These are phyloP conservation scores for Drechmeria coniospora DNA, from an alignment of 2,329 filamentous ascomycete genomes.

Conservation along the genomic window DNA sequence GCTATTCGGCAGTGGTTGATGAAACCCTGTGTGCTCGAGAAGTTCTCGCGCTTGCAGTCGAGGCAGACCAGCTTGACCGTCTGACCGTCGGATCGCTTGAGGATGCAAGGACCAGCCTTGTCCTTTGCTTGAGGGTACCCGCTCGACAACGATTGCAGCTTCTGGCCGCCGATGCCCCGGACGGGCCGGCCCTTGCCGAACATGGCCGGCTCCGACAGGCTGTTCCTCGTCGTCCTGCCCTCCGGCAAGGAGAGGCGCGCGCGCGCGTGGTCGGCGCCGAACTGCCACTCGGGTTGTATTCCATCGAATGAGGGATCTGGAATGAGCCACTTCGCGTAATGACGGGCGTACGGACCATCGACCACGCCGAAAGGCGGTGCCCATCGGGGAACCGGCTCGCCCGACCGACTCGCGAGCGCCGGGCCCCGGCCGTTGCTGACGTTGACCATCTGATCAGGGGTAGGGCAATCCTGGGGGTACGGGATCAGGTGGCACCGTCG, in stretches of 20 bases:
- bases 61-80: constrained; percentile 82
- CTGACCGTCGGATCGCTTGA: constrained; percentile 74
- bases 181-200: constrained; percentile 33
- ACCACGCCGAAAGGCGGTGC: constrained; percentile 81
- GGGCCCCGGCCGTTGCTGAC: constrained; percentile 62
- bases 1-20: constrained; percentile 98
- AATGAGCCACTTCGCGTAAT: constrained; percentile 92
- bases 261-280: constrained; percentile 23
- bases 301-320: constrained; percentile 79
- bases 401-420: constrained; percentile 45
- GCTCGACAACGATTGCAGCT: constrained; percentile 52
- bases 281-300: constrained; percentile 30
- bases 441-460: constrained; percentile 50
- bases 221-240: constrained; percentile 67
- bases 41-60: constrained; percentile 79
- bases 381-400: constrained; percentile 55
- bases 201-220: constrained; percentile 29
- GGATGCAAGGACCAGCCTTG: constrained; percentile 66
- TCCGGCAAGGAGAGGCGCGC: constrained; percentile 37
- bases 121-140: constrained; percentile 63
- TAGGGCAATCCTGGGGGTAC: constrained; percentile 58
- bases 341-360: constrained; percentile 83
- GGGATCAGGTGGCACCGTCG: constrained; percentile 85
- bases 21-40: constrained; percentile 95
- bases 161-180: constrained; percentile 39